Conservation (phyloP, 805 yeast genomes). For the Saccharomycodes ludwigii region DNA sequence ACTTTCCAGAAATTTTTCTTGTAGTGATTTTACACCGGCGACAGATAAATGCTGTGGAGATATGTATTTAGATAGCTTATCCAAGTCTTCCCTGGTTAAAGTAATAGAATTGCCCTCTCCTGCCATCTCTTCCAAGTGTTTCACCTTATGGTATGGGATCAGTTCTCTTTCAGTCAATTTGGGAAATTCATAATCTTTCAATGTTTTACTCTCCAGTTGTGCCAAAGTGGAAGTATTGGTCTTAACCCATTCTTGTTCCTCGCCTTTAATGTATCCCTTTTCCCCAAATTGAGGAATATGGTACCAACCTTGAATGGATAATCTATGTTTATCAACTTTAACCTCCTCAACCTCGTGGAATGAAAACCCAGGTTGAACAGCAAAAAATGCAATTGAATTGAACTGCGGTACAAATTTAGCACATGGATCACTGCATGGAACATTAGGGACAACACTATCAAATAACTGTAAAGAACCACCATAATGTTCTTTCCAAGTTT, state of each 20-base stretch:
- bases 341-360: slow-evolving; percentile 99
- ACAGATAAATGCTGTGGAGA: slow-evolving; percentile 38
- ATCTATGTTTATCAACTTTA: slow-evolving; percentile 74
- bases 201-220: slow-evolving; percentile 62
- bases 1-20: slow-evolving; percentile 45
- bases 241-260: slow-evolving; percentile 46
- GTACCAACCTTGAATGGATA: slow-evolving; percentile 97
- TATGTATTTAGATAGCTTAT: slow-evolving; percentile 41
- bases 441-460: slow-evolving; percentile 79
- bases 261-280: slow-evolving; percentile 71
- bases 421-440: slow-evolving; percentile 68
- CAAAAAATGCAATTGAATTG: slow-evolving; percentile 91
- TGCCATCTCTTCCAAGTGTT: slow-evolving; percentile 18
- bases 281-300: slow-evolving; percentile 95
- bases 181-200: slow-evolving; percentile 76
- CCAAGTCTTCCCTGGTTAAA: slow-evolving; percentile 30
- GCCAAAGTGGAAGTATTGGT: slow-evolving; percentile 72
- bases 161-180: slow-evolving; percentile 37
- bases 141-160: slow-evolving; percentile 28
- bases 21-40: slow-evolving; percentile 30
- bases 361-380: slow-evolving; percentile 90
- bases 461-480: slow-evolving; percentile 88
- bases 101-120: slow-evolving; percentile 9
- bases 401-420: slow-evolving; percentile 77
- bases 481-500: slow-evolving; percentile 77